A percentile compares a stretch with the other conserved stretches of the same genome.
Evolutionary conservation across 83 land plant genomes (phyloP).

Genomic region (Picea engelmannii): DNA sequence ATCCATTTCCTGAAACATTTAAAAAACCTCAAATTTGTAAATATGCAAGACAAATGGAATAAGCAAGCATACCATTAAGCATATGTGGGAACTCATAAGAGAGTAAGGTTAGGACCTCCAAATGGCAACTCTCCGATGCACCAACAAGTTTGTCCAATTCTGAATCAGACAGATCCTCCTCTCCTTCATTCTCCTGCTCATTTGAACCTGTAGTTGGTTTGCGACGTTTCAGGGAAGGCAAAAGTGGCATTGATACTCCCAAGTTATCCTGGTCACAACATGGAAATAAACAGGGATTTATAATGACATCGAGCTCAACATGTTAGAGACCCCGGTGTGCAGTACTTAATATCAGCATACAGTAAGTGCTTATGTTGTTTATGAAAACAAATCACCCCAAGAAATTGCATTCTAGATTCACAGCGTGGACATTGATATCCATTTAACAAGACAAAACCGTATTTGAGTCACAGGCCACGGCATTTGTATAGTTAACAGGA

Average conservation of each 20-base stretch:
- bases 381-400: background rate
- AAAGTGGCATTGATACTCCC: conserved; percentile 16
- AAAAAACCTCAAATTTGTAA: background rate
- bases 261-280: conserved; percentile 21
- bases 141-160: conserved; percentile 60
- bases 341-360: background rate
- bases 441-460: too few relatives aligned
- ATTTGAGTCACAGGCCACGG: too few relatives aligned
- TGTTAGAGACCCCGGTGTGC: background rate
- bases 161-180: conserved; percentile 52
- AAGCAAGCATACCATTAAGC: background rate
- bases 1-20: conserved; percentile 74
- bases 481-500: background rate
- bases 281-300: background rate
- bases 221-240: conserved; percentile 26
- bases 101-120: conserved; percentile 30
- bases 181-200: conserved; percentile 24
- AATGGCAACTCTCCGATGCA: conserved; percentile 38
- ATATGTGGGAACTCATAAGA: background rate
- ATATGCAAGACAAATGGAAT: background rate
- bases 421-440: too few relatives aligned
- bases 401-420: background rate
- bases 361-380: background rate
- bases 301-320: background rate
- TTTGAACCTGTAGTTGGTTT: conserved; percentile 22